Percentiles rank a stretch among this genome's conserved stretches.
Conservation (phyloP, 140 eudicot genomes). For the Flaveria floridana region DNA sequence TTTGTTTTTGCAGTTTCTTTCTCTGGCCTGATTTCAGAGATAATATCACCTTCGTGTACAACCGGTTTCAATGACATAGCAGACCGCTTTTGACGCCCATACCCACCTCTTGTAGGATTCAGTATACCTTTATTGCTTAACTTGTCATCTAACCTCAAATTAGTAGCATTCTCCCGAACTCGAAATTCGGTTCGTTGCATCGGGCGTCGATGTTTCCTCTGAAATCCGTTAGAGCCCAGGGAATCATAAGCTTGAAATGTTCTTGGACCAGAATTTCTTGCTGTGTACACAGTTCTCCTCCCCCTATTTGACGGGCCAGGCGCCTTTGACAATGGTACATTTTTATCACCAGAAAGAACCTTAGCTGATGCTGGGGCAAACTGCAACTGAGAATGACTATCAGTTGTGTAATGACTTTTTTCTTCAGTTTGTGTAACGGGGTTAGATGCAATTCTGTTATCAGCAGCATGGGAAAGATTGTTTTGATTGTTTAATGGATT, state of each 20-base stretch:
- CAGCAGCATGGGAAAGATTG: slow-evolving; percentile 30
- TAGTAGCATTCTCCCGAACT: slow-evolving; percentile 52
- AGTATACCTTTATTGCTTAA: slow-evolving; percentile 36
- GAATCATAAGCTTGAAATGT: slow-evolving; percentile 45
- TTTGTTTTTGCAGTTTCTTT: slow-evolving; percentile 41
- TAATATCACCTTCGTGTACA: slow-evolving; percentile 49
- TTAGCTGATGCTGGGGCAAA: slow-evolving; percentile 32
- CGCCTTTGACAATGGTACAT: slow-evolving; percentile 39
- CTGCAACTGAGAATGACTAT: slow-evolving; percentile 34
- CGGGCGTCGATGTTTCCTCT: slow-evolving; percentile 63
- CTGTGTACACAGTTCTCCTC: slow-evolving; percentile 48
- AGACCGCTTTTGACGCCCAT: slow-evolving; percentile 45
- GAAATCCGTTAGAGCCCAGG: slow-evolving; percentile 52
- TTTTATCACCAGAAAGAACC: slow-evolving; percentile 41
- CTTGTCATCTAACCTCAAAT: slow-evolving; percentile 46
- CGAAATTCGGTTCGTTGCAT: slow-evolving; percentile 84
- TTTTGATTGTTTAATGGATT: slow-evolving; percentile 23
- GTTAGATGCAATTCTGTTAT: slow-evolving; percentile 30
- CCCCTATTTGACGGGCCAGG: slow-evolving; percentile 52
- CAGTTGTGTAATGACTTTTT: slow-evolving; percentile 30
- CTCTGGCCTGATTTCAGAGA: slow-evolving; percentile 37
- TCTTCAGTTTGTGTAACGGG: slow-evolving; percentile 37
- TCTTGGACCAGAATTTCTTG: slow-evolving; percentile 47
- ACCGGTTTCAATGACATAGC: slow-evolving; percentile 39
- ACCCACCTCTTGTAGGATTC: slow-evolving; percentile 49